Evolutionary conservation across 2,329 filamentous ascomycete genomes (phyloP).

Genomic region (Colletotrichum horii): DNA sequence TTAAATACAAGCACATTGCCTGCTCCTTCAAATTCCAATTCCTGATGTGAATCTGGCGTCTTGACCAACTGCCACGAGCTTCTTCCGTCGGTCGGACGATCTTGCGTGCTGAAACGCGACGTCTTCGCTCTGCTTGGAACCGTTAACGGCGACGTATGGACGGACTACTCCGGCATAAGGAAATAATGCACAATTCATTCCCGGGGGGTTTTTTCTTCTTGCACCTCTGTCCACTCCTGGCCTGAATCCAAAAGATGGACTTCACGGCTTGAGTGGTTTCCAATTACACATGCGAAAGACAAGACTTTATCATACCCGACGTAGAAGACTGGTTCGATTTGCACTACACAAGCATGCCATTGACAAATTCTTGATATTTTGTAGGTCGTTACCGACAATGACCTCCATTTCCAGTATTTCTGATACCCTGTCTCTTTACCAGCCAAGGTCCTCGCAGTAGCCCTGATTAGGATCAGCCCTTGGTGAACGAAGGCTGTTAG

Average conservation of each 20-base stretch:
- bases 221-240: neutral
- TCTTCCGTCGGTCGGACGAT: neutral
- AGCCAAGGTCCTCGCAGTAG: neutral
- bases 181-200: neutral
- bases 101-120: neutral
- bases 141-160: neutral
- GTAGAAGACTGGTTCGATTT: neutral
- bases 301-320: neutral
- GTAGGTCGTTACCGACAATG: neutral
- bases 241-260: neutral
- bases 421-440: neutral
- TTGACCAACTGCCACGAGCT: neutral
- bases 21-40: neutral
- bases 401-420: neutral
- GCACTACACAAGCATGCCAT: neutral
- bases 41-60: neutral
- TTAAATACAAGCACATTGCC: neutral
- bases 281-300: neutral
- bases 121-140: neutral
- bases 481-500: neutral
- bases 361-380: neutral
- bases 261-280: neutral
- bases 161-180: neutral
- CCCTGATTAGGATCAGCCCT: neutral
- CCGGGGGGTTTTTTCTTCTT: too few relatives aligned